These are phyloP conservation scores for Allium cepa DNA, from an alignment of 106 monocot genomes.

Conservation along the genomic window DNA sequence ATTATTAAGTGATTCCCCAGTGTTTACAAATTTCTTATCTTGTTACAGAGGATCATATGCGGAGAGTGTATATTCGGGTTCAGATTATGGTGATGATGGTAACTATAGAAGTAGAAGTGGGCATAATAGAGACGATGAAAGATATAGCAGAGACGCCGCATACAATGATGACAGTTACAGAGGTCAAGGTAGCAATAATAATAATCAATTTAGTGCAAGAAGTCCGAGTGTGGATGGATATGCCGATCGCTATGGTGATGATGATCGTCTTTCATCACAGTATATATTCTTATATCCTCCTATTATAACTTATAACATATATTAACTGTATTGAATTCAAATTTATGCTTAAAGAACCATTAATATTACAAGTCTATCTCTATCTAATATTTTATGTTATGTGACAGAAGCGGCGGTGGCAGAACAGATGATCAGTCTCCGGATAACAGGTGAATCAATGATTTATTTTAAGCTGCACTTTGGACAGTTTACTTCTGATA, in stretches of 20 bases:
- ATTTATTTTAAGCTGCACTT: not conserved
- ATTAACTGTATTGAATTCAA: too few relatives aligned
- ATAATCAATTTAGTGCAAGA: constrained; percentile 36
- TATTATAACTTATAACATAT: not conserved
- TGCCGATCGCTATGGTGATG: constrained; percentile 48
- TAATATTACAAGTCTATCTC: too few relatives aligned
- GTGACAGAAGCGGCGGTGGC: constrained; percentile 46
- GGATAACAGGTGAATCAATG: constrained; percentile 52
- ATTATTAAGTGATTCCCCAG: too few relatives aligned
- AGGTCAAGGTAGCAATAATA: constrained; percentile 29
- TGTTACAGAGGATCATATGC: constrained; percentile 27
- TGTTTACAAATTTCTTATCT: constrained; percentile 2
- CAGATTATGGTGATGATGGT: constrained; percentile 50
- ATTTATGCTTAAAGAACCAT: too few relatives aligned
- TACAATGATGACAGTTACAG: constrained; percentile 17
- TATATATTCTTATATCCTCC: constrained; percentile 12
- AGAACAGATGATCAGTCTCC: constrained; percentile 39
- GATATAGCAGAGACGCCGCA: constrained; percentile 28
- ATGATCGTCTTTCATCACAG: constrained; percentile 54
- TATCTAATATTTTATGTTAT: constrained; percentile 10
- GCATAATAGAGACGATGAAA: constrained; percentile 47
- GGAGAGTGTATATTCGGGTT: constrained; percentile 35
- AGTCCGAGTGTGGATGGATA: constrained; percentile 42
- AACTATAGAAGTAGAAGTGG: constrained; percentile 42
- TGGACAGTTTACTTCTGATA: too few relatives aligned